Evolutionary conservation across 345 rosid species (phyloP).

Genomic region (Pugionium dolabratum): DNA sequence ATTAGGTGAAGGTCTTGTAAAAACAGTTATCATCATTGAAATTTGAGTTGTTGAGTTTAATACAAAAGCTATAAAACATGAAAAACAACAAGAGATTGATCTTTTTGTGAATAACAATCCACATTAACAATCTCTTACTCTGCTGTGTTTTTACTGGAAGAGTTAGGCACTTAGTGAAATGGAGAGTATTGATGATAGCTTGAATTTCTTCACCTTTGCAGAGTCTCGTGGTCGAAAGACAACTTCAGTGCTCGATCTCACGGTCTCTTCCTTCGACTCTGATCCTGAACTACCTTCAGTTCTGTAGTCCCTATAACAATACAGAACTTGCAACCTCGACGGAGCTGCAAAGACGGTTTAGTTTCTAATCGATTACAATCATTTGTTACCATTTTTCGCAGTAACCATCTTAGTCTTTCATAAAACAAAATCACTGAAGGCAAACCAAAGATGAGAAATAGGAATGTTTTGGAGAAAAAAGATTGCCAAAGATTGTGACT

Average conservation of each 20-base stretch:
- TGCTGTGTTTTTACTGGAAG: not conserved
- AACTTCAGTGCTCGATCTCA: constrained; percentile 79
- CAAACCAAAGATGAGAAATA: not conserved
- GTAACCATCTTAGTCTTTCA: not conserved
- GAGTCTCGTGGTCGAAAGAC: constrained; percentile 65
- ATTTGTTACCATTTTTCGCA: not conserved
- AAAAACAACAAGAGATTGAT: too few relatives aligned
- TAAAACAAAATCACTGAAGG: not conserved
- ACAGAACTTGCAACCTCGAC: constrained; percentile 74
- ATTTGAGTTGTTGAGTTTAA: too few relatives aligned
- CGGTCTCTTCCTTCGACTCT: constrained; percentile 74
- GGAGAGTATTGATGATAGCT: constrained; percentile 70
- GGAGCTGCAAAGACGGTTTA: constrained; percentile 53
- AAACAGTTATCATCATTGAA: too few relatives aligned
- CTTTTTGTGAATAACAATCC: too few relatives aligned
- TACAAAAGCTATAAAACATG: too few relatives aligned
- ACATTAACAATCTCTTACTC: constrained; percentile 8
- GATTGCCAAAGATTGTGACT: not conserved
- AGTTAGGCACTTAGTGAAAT: constrained; percentile 71
- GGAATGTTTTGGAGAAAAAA: too few relatives aligned
- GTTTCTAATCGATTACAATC: not conserved
- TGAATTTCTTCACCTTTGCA: constrained; percentile 61
- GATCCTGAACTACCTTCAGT: constrained; percentile 70
- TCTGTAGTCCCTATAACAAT: constrained; percentile 75
- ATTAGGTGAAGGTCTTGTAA: too few relatives aligned